Conservation (phyloP, 2,329 filamentous ascomycete genomes). For the Penicillium sp. region DNA sequence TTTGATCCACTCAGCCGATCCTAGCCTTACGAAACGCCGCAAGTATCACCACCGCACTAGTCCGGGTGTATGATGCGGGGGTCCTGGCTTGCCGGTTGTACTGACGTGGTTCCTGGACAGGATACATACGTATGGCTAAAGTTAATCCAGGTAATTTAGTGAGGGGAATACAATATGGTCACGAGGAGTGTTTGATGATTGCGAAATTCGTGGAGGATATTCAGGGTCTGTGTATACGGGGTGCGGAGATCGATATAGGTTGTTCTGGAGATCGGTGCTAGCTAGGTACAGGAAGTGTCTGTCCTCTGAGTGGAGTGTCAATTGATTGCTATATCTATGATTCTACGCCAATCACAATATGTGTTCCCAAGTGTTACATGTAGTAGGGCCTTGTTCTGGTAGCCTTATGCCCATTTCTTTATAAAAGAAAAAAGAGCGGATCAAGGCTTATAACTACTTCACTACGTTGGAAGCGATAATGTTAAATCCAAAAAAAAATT, state of each 20-base stretch:
- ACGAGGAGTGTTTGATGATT: constrained; percentile 1
- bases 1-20: constrained; percentile 9
- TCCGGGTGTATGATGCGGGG: constrained; percentile 3
- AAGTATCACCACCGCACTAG: background rate
- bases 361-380: no score
- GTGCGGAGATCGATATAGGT: background rate
- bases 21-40: constrained; percentile 3
- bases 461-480: no score
- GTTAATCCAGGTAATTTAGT: background rate
- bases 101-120: constrained; percentile 8
- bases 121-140: background rate
- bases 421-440: no score
- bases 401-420: no score
- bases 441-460: background rate
- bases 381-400: no score
- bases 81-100: background rate
- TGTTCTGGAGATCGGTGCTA: background rate
- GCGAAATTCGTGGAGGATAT: background rate
- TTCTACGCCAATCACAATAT: no score
- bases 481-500: no score
- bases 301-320: no score
- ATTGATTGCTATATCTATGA: no score
- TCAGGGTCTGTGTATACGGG: background rate
- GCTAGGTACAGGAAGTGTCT: no score
- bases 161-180: background rate